Percentiles rank a stretch among this genome's conserved stretches.
Conservation (phyloP, 2,329 filamentous ascomycete species). For the Cyphellophora europaea region DNA sequence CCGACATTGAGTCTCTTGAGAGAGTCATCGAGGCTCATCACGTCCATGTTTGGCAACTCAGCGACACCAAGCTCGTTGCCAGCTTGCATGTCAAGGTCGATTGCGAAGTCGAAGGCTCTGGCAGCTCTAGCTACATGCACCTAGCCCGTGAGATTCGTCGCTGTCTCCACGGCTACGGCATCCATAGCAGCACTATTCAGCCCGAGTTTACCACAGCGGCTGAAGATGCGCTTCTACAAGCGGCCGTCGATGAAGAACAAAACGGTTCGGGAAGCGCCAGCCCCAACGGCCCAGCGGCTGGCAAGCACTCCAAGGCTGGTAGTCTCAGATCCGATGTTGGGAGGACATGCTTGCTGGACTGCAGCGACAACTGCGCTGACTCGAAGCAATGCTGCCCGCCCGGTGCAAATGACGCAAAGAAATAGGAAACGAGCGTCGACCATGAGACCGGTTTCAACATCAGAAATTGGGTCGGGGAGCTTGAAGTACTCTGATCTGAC, state of each 20-base stretch:
- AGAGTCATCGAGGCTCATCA: conserved; percentile 90
- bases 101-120: conserved; percentile 78
- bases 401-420: conserved; percentile 1
- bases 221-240: conserved; percentile 5
- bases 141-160: conserved; percentile 72
- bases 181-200: conserved; percentile 95
- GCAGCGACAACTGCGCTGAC: conserved; percentile 34
- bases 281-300: conserved; percentile 7
- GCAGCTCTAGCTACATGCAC: conserved; percentile 75
- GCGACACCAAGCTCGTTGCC: conserved; percentile 86
- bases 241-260: conserved; percentile 9
- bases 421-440: too few relatives aligned
- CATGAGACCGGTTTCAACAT: too few relatives aligned
- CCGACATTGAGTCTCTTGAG: conserved; percentile 77
- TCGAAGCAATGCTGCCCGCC: conserved; percentile 17
- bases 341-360: conserved; percentile 36
- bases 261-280: conserved; percentile 5
- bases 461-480: too few relatives aligned
- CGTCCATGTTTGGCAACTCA: conserved; percentile 95
- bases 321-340: conserved; percentile 28
- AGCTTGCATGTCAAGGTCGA: conserved; percentile 88
- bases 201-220: conserved; percentile 55
- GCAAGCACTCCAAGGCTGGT: conserved; percentile 25
- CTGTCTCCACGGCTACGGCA: conserved; percentile 90
- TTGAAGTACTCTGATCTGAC: too few relatives aligned